These are phyloP conservation scores for Verticillium albo-atrum DNA, from an alignment of 2,329 filamentous ascomycete genomes.

Conservation along the genomic window DNA sequence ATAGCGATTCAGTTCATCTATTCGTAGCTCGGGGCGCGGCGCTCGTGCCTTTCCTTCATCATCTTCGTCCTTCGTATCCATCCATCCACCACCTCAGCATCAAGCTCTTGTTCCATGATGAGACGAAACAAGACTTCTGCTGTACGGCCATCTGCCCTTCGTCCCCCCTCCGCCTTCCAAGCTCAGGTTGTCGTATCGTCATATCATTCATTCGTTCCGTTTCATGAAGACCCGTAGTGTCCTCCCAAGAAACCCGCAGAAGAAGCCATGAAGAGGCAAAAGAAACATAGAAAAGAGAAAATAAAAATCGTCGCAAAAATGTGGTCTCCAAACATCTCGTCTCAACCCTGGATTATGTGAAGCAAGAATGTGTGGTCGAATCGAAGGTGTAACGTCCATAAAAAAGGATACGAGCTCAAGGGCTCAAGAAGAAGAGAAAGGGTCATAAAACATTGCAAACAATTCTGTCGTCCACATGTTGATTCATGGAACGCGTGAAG, in stretches of 20 bases:
- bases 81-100: neutral
- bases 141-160: too few species aligned
- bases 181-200: neutral
- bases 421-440: neutral
- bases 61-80: neutral
- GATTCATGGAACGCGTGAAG: neutral
- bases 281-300: conserved; percentile 4
- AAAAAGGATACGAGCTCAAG: neutral
- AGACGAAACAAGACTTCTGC: neutral
- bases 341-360: neutral
- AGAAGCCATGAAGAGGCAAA: conserved; percentile 7
- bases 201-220: neutral
- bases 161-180: neutral
- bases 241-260: neutral
- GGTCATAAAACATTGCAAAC: neutral
- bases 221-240: neutral
- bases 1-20: neutral
- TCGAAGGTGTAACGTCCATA: conserved; percentile 1
- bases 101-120: neutral
- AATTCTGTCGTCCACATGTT: neutral
- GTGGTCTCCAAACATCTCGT: neutral
- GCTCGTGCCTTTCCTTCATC: neutral
- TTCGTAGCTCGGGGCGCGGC: neutral
- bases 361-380: neutral
- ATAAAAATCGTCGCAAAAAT: neutral